Conservation (phyloP, 2,329 filamentous ascomycete genomes). For the Beauveria sp. region DNA sequence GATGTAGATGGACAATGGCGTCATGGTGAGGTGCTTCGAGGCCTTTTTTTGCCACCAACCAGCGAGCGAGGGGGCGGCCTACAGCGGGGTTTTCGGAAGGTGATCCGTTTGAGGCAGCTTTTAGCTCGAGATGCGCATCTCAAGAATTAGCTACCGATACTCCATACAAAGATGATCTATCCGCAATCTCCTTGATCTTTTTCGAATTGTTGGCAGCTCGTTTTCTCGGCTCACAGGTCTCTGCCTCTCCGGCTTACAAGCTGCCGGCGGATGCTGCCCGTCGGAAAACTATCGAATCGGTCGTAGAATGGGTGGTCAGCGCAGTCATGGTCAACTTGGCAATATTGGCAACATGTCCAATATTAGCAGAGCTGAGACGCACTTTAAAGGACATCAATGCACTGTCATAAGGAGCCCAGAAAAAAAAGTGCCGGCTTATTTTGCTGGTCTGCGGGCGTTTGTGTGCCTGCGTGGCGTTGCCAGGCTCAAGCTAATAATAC, state of each 20-base stretch:
- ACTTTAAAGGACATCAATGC: background rate
- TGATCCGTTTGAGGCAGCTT: background rate
- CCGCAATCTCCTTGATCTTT: no score
- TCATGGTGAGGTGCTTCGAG: background rate
- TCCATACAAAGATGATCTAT: background rate
- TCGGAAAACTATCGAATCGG: background rate
- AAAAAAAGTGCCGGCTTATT: no score
- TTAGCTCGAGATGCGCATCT: background rate
- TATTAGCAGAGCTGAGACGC: no score
- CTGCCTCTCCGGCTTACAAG: no score
- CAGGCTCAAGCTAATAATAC: no score
- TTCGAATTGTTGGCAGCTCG: background rate
- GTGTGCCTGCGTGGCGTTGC: no score
- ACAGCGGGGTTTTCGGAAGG: background rate
- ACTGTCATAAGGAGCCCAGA: background rate
- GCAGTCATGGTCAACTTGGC: background rate
- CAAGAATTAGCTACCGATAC: background rate
- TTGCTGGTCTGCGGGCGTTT: no score
- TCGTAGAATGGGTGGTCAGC: background rate
- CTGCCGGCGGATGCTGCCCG: background rate
- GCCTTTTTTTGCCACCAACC: background rate
- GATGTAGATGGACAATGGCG: background rate
- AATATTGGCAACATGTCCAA: background rate
- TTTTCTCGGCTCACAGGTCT: no score
- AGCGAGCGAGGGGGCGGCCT: background rate